Conservation (phyloP, 2,329 filamentous ascomycete genomes). For the Chaetomium globosum region DNA sequence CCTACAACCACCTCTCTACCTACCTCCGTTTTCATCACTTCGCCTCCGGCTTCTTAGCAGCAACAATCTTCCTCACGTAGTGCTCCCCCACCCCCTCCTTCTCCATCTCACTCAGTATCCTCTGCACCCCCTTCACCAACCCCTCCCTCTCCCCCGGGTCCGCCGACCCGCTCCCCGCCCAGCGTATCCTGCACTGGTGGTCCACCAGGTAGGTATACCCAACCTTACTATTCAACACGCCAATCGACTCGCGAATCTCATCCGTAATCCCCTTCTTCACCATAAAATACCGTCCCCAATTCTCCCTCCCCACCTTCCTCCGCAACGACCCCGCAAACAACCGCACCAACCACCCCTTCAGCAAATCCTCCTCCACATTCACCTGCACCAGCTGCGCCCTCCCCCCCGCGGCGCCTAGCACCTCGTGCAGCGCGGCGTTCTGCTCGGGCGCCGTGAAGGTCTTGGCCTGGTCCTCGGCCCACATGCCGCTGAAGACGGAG, state of each 20-base stretch:
- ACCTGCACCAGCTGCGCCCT: conserved; percentile 77
- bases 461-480: conserved; percentile 79
- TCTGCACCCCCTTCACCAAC: conserved; percentile 65
- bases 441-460: conserved; percentile 67
- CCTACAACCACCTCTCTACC: background rate
- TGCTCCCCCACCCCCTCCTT: conserved; percentile 38
- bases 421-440: conserved; percentile 70
- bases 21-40: conserved; percentile 12
- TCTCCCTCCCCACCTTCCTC: conserved; percentile 51
- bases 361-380: conserved; percentile 80
- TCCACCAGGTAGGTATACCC: conserved; percentile 94
- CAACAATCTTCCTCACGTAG: conserved; percentile 25
- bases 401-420: conserved; percentile 56
- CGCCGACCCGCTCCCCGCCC: conserved; percentile 80
- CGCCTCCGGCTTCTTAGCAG: conserved; percentile 18
- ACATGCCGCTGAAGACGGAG: conserved; percentile 76
- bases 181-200: conserved; percentile 82
- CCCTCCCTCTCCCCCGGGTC: conserved; percentile 67
- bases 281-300: conserved; percentile 65
- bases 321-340: conserved; percentile 60
- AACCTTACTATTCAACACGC: conserved; percentile 83
- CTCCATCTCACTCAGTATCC: conserved; percentile 62
- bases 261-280: conserved; percentile 61
- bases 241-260: conserved; percentile 64
- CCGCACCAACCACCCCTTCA: conserved; percentile 64